These are phyloP conservation scores for Manihot esculenta DNA, from an alignment of 441 rosid genomes.

Conservation along the genomic window DNA sequence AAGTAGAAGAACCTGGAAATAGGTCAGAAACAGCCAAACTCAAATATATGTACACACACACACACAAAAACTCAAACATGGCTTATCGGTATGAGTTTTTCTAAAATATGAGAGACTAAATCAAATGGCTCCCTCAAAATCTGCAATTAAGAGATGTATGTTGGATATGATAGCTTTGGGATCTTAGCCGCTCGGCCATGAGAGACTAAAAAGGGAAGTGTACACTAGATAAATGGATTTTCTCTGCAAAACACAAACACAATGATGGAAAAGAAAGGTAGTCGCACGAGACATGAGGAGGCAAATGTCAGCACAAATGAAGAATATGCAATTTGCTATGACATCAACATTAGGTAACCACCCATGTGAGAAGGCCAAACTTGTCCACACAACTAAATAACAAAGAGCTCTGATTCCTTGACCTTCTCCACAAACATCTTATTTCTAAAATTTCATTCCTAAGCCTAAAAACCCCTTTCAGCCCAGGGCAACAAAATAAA, in stretches of 20 bases:
- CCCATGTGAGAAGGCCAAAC: background rate
- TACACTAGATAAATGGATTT: background rate
- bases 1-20: constrained; percentile 16
- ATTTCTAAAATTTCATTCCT: background rate
- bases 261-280: background rate
- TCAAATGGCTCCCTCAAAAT: background rate
- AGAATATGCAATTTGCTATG: background rate
- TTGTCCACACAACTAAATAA: background rate
- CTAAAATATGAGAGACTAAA: background rate
- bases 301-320: background rate
- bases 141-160: background rate
- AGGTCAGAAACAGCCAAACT: constrained; percentile 4
- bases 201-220: background rate
- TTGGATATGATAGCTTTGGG: background rate
- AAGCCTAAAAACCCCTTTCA: background rate
- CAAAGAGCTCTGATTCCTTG: background rate
- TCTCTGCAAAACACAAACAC: background rate
- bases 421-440: background rate
- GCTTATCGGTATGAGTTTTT: background rate
- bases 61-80: background rate
- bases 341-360: background rate
- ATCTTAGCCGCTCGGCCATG: too few relatives aligned
- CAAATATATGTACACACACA: background rate
- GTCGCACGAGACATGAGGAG: background rate
- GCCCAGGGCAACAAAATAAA: background rate